These are phyloP conservation scores for Botrytis hyacinthi DNA, from an alignment of 2,329 filamentous ascomycete genomes.

Conservation along the genomic window DNA sequence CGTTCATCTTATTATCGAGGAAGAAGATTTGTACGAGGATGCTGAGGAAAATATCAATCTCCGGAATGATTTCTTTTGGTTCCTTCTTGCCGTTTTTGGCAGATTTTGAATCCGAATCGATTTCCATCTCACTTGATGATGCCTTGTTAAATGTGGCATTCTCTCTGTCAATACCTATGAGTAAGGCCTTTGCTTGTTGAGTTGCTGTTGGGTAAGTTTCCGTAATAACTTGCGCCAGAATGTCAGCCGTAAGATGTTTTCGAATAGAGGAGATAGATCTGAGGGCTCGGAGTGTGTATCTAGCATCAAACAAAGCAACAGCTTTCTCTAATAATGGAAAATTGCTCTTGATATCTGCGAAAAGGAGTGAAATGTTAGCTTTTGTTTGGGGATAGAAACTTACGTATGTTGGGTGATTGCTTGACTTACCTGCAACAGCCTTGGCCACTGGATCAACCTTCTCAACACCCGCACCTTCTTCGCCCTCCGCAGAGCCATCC, in stretches of 20 bases:
- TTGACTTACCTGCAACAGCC: constrained; percentile 56
- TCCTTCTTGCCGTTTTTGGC: constrained; percentile 62
- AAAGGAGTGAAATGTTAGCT: constrained; percentile 25
- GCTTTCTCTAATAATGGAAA: constrained; percentile 89
- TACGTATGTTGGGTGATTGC: constrained; percentile 1
- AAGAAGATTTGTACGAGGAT: constrained; percentile 85
- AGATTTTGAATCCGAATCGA: constrained; percentile 61
- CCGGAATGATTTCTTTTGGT: constrained; percentile 74
- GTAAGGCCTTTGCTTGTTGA: constrained; percentile 65
- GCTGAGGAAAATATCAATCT: constrained; percentile 84
- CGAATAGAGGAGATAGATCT: constrained; percentile 94
- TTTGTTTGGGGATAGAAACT: neutral
- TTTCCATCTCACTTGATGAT: constrained; percentile 66
- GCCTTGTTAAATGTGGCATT: constrained; percentile 60
- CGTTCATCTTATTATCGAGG: constrained; percentile 78
- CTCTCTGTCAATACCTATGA: constrained; percentile 67
- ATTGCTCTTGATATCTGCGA: constrained; percentile 87
- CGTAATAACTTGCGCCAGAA: constrained; percentile 76
- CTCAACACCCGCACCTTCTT: constrained; percentile 43
- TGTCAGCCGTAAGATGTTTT: constrained; percentile 81
- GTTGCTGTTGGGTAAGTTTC: constrained; percentile 69
- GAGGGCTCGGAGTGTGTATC: constrained; percentile 91
- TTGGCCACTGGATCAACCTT: constrained; percentile 61
- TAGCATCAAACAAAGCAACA: constrained; percentile 87
- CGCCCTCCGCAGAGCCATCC: constrained; percentile 50